A percentile compares a stretch with the other conserved stretches of the same genome.
These are phyloP conservation scores for fission yeast (Schizosaccharomyces pombe) DNA, from an alignment of 805 yeast genomes.

Conservation along the genomic window DNA sequence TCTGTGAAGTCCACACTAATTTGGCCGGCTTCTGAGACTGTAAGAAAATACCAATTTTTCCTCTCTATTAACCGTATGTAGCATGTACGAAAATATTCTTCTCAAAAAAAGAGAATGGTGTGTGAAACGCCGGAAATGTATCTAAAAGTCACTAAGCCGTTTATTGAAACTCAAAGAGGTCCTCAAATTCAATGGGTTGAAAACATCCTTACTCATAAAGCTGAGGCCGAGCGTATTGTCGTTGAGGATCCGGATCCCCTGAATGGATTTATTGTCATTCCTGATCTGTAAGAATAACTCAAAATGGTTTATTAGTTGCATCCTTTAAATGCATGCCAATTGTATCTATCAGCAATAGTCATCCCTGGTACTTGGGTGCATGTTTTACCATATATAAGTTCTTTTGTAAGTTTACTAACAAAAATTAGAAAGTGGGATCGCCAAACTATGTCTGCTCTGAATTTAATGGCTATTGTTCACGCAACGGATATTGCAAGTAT, in stretches of 20 bases:
- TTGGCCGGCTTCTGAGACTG: constrained; percentile 61
- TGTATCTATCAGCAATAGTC: no score
- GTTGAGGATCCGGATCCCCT: constrained; percentile 32
- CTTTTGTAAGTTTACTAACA: neutral
- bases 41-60: neutral
- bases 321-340: no score
- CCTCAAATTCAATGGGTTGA: constrained; percentile 72
- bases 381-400: no score
- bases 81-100: constrained; percentile 57
- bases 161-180: constrained; percentile 51
- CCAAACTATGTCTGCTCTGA: constrained; percentile 39
- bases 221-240: constrained; percentile 64
- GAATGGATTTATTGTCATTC: constrained; percentile 50
- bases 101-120: constrained; percentile 36
- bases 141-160: constrained; percentile 38
- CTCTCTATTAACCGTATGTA: constrained; percentile 10
- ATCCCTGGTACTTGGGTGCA: no score
- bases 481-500: constrained; percentile 46
- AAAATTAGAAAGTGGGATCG: constrained; percentile 60
- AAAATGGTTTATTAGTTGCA: neutral
- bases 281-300: constrained; percentile 43
- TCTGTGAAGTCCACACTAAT: constrained; percentile 47
- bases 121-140: constrained; percentile 68
- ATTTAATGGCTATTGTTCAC: constrained; percentile 53
- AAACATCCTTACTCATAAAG: constrained; percentile 58